Base-by-base conservation (phyloP, 345 rosid species). In the Salix purpurea region DNA sequence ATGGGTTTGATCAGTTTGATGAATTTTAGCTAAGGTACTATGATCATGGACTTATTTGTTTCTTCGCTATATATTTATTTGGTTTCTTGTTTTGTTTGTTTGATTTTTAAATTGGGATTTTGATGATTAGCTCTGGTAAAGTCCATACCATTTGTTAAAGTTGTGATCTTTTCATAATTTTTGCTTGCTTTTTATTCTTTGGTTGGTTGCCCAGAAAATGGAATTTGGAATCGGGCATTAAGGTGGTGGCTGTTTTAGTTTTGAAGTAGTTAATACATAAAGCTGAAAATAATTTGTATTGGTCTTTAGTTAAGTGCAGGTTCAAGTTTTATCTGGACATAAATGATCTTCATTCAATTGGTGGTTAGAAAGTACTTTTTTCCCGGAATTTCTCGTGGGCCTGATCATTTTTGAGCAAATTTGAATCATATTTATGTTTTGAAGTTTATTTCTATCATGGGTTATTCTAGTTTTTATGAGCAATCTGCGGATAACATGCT, bases 181-280 rank as follows among this genome's bases (percentile, higher is more conserved):
- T 40, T 23, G 48, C 40, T 65, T 60, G 70, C 32, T 4, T 32
- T 66, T 73, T 11, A 34, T 73, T n/a, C 34, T 44, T 50, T 80
- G 19, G 37, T 84, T 78, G 82, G 71, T 79, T 80, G 74, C 76
- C 72, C 46, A 44, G 76, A 78, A 78, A 44, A 65, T 60, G 68
- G 61, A 42, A 19, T 46, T 32, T 12, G 21, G 32, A 46, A 34
- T 28, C 12, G 62, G 60, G 69, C 21, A 28, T 60, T 70, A n/a
- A 4, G 67, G 24, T 44, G 42, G 16, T 42, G 44, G n/a, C 18
- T 60, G 64, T 50, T 18, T 21, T 44, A 23, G n/a, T 40, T 26
- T 19, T 2, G 18, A 48, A 48, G 28, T 67, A 56, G 46, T 12
- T 50, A n/a, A 40, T 36, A 15, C 16, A 24, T 73, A 5, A 7